phyloP scores from a whole-genome alignment of 2,329 filamentous ascomycete genomes.

The Elsinoe arachidis region DNA sequence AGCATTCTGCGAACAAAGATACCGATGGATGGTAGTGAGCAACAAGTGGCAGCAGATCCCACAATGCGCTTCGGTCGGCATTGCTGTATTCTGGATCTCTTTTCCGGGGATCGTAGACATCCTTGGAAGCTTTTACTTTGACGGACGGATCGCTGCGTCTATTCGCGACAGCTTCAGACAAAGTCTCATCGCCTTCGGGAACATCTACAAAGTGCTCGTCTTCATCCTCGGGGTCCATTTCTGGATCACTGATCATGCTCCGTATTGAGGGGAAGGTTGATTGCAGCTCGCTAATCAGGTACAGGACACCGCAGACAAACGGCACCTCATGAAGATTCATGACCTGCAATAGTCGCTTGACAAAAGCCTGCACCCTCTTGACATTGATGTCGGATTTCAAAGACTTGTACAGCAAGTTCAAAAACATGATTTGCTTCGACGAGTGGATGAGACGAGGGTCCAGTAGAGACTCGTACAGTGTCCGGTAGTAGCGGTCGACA shows the following conservation, averaged over 20 bases:
- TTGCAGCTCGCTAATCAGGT: constrained; percentile 74
- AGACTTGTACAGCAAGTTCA: constrained; percentile 82
- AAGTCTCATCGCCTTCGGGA: constrained; percentile 38
- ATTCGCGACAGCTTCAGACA: constrained; percentile 29
- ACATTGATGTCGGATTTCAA: constrained; percentile 85
- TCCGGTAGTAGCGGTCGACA: constrained; percentile 87
- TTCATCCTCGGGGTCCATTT: constrained; percentile 64
- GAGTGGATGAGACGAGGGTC: constrained; percentile 82
- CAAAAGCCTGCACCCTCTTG: constrained; percentile 88
- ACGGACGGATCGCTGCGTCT: constrained; percentile 19
- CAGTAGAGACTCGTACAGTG: constrained; percentile 86
- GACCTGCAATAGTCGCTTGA: constrained; percentile 84
- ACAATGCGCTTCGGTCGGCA: constrained; percentile 85
- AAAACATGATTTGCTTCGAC: constrained; percentile 90
- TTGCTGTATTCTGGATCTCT: constrained; percentile 85
- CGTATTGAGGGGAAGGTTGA: constrained; percentile 70
- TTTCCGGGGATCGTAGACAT: constrained; percentile 75
- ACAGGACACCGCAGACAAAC: constrained; percentile 88
- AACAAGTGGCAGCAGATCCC: constrained; percentile 78
- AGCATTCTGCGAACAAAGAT: constrained; percentile 64
- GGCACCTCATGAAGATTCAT: constrained; percentile 82
- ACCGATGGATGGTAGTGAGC: constrained; percentile 91
- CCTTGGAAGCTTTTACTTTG: constrained; percentile 14
- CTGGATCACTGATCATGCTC: constrained; percentile 69
- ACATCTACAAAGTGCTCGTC: constrained; percentile 64